Evolutionary conservation across 2,329 filamentous ascomycete species (phyloP).

Genomic region (Hymenoscyphus fructigenus): DNA sequence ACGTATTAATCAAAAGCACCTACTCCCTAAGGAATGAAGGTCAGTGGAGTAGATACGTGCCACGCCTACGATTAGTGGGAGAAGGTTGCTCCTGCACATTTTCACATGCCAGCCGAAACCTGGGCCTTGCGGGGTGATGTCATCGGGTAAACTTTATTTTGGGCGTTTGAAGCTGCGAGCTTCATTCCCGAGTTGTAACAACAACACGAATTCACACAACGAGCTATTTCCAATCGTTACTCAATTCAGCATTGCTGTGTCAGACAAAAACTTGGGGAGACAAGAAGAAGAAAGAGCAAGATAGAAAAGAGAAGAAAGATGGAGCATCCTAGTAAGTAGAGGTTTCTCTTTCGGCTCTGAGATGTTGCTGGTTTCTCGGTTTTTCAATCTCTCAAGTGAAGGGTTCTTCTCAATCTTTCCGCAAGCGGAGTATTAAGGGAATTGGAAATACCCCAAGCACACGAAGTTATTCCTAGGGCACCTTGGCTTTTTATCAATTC

Average conservation of each 20-base stretch:
- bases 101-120: not conserved
- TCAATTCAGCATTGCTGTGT: too few relatives aligned
- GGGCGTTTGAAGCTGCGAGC: too few relatives aligned
- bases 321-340: not conserved
- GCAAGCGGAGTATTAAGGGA: constrained; percentile 37
- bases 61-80: too few relatives aligned
- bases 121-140: not conserved
- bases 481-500: too few relatives aligned
- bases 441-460: not conserved
- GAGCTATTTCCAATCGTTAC: too few relatives aligned
- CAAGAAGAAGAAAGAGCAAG: not conserved
- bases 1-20: too few relatives aligned
- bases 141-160: not conserved
- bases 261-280: too few relatives aligned
- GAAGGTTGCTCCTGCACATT: not conserved
- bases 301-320: not conserved
- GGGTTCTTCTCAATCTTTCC: constrained; percentile 32
- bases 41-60: too few relatives aligned
- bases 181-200: not conserved
- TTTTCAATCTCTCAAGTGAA: not conserved
- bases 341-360: not conserved
- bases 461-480: not conserved
- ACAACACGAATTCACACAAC: not conserved
- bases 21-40: too few relatives aligned
- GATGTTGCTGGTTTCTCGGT: not conserved